Evolutionary conservation across 192 early-diverging fungal species (phyloP).

Genomic region (Phycomyces nitens): DNA sequence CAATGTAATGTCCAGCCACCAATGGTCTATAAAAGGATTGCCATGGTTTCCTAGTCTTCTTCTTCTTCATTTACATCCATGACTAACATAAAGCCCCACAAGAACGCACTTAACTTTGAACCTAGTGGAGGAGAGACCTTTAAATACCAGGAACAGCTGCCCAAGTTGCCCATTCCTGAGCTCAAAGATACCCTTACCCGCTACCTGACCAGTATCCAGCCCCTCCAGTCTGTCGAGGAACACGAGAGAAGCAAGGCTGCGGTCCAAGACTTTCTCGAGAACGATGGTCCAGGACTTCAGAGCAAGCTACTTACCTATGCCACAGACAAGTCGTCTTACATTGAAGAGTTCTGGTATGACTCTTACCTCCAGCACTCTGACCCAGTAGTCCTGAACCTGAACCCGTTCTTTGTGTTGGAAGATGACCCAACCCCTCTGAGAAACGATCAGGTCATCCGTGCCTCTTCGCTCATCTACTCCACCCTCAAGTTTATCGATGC

Average conservation of each 20-base stretch:
- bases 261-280: slow-evolving; percentile 38
- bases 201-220: slow-evolving; percentile 48
- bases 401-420: slow-evolving; percentile 48
- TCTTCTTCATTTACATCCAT: background rate
- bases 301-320: slow-evolving; percentile 51
- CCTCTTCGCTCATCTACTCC: slow-evolving; percentile 65
- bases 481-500: slow-evolving; percentile 66
- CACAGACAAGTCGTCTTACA: slow-evolving; percentile 43
- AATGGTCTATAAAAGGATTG: too few relatives aligned
- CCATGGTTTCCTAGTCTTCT: background rate
- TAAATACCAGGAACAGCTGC: slow-evolving; percentile 54
- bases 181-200: slow-evolving; percentile 46
- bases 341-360: slow-evolving; percentile 53
- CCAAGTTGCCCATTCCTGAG: slow-evolving; percentile 55
- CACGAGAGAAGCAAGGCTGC: slow-evolving; percentile 36
- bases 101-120: slow-evolving; percentile 2
- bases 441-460: slow-evolving; percentile 68
- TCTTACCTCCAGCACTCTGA: slow-evolving; percentile 42
- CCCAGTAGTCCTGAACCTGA: slow-evolving; percentile 44
- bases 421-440: slow-evolving; percentile 46
- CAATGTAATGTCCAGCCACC: too few relatives aligned
- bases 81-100: background rate
- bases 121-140: slow-evolving; percentile 43
- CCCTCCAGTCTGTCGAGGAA: slow-evolving; percentile 52
- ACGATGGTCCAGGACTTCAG: slow-evolving; percentile 54